Conservation (phyloP, 1,139 yeast species). For the Geotrichum carabidarum region DNA sequence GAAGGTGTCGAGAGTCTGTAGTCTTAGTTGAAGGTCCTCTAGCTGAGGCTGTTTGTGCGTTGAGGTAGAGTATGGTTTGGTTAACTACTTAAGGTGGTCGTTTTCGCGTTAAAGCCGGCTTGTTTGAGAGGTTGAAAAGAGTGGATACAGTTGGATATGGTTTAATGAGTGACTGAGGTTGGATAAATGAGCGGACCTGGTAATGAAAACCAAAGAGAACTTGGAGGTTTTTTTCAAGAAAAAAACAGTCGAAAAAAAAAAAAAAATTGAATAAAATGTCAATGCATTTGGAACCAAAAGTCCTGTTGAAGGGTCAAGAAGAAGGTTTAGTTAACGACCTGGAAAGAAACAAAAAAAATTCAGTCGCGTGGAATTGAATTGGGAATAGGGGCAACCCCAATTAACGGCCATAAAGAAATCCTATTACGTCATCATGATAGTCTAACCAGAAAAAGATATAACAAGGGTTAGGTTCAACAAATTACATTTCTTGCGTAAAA, state of each 20-base stretch:
- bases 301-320: background rate
- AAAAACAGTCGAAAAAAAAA: too few relatives aligned
- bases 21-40: too few relatives aligned
- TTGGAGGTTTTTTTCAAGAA: too few relatives aligned
- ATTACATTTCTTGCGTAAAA: too few relatives aligned
- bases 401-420: background rate
- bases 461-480: too few relatives aligned
- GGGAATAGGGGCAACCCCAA: background rate
- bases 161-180: constrained; percentile 1
- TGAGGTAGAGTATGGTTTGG: too few relatives aligned
- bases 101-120: background rate
- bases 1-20: too few relatives aligned
- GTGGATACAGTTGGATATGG: constrained; percentile 3
- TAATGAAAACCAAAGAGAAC: too few relatives aligned
- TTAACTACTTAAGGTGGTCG: background rate
- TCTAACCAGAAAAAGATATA: too few relatives aligned
- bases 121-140: background rate
- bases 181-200: background rate
- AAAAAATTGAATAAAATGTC: background rate
- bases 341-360: background rate
- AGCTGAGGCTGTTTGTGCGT: too few relatives aligned
- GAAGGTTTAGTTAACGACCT: background rate
- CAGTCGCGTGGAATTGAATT: background rate
- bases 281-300: background rate
- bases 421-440: too few relatives aligned